Conservation (phyloP, 345 rosid genomes). For the Turnera subulata region DNA sequence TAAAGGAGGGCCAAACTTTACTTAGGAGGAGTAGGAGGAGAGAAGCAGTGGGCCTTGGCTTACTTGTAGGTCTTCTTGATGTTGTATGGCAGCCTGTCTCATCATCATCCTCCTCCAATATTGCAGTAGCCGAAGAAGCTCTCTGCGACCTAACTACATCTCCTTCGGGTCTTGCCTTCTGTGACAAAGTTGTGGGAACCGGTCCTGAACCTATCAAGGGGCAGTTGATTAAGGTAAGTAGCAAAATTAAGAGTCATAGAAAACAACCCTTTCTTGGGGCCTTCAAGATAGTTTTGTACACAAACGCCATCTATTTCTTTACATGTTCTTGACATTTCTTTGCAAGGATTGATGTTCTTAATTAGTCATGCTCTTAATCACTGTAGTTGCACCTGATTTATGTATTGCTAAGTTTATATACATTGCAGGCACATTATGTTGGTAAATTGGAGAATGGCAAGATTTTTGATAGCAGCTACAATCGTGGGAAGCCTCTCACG, state of each 20-base stretch:
- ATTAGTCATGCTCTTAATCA: too few species aligned
- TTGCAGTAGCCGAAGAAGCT: slow-evolving; percentile 40
- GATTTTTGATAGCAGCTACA: slow-evolving; percentile 90
- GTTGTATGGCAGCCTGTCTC: slow-evolving; percentile 24
- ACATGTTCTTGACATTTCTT: too few species aligned
- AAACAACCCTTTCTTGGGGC: too few species aligned
- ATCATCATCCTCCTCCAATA: too few species aligned
- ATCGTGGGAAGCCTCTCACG: slow-evolving; percentile 78
- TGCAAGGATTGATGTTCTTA: too few species aligned
- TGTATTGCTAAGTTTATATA: neutral
- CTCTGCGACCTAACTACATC: slow-evolving; percentile 63
- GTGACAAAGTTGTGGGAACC: slow-evolving; percentile 67
- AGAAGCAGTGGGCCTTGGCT: slow-evolving; percentile 50
- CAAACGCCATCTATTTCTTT: too few species aligned
- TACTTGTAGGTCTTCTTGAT: slow-evolving; percentile 30
- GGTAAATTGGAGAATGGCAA: slow-evolving; percentile 83
- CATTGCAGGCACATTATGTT: slow-evolving; percentile 68
- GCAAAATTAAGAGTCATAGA: too few species aligned
- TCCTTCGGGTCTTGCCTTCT: slow-evolving; percentile 87
- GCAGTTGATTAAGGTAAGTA: slow-evolving; percentile 69
- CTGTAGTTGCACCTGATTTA: neutral
- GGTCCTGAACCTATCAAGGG: slow-evolving; percentile 83
- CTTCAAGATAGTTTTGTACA: too few species aligned
- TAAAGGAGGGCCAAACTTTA: slow-evolving; percentile 15
- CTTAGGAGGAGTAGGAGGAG: slow-evolving; percentile 63